These are phyloP conservation scores for Trichoderma brevicompactum DNA, from an alignment of 2,329 filamentous ascomycete genomes.

Conservation along the genomic window DNA sequence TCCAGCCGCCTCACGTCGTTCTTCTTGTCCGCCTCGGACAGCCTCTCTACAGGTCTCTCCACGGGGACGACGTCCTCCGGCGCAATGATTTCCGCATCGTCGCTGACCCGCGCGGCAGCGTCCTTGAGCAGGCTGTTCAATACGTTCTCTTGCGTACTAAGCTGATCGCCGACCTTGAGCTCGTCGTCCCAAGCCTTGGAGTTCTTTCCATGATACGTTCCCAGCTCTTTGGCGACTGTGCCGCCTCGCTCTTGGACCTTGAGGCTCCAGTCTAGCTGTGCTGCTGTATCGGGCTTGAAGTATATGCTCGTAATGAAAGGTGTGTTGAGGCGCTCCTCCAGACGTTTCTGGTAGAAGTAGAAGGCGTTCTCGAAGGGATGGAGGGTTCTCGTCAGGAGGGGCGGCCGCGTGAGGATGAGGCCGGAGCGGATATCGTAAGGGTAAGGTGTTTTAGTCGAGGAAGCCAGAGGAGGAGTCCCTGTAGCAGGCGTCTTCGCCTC, in stretches of 20 bases:
- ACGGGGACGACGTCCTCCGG: constrained; percentile 66
- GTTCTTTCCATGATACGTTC: constrained; percentile 74
- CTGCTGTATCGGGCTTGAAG: constrained; percentile 87
- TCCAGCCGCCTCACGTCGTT: constrained; percentile 80
- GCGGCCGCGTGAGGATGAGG: constrained; percentile 85
- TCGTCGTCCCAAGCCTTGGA: constrained; percentile 89
- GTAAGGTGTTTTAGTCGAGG: constrained; percentile 31
- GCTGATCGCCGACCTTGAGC: constrained; percentile 72
- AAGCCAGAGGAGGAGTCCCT: constrained; percentile 29
- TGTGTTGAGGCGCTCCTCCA: constrained; percentile 88
- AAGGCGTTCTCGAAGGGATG: constrained; percentile 90
- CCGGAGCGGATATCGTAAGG: constrained; percentile 62
- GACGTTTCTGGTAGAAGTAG: constrained; percentile 95
- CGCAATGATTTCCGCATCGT: constrained; percentile 63
- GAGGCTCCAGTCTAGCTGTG: constrained; percentile 86
- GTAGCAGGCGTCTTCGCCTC: constrained; percentile 33
- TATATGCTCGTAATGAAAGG: constrained; percentile 93
- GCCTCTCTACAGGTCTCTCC: constrained; percentile 69
- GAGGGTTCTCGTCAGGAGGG: constrained; percentile 80
- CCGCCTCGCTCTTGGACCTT: constrained; percentile 75
- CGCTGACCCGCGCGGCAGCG: constrained; percentile 66
- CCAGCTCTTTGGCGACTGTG: constrained; percentile 81
- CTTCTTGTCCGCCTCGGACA: constrained; percentile 77
- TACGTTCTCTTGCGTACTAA: constrained; percentile 66
- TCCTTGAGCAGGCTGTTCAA: constrained; percentile 74